Percentiles rank a stretch among this genome's conserved stretches.
Evolutionary conservation across 148 eudicot species (phyloP).

Genomic region (Cornus kousa): DNA sequence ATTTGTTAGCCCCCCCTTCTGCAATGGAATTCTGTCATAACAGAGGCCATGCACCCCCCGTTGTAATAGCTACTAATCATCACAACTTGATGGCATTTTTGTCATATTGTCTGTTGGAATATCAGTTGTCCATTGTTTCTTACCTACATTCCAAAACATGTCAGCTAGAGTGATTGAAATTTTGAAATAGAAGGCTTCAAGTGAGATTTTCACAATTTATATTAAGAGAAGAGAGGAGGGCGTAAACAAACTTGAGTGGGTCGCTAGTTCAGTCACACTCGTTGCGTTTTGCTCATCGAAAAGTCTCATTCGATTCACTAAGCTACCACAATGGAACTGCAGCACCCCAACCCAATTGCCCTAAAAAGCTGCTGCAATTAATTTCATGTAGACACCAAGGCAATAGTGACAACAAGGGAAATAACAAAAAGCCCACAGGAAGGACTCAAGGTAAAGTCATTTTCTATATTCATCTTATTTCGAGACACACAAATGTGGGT

Average conservation of each 20-base stretch:
- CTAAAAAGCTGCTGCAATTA: neutral
- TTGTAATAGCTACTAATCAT: constrained; percentile 29
- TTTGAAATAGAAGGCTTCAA: constrained; percentile 16
- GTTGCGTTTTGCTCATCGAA: constrained; percentile 27
- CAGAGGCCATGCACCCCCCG: neutral
- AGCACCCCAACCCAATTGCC: neutral
- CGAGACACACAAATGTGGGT: too few species aligned
- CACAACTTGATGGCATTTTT: constrained; percentile 22
- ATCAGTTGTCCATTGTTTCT: neutral
- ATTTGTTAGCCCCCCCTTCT: neutral
- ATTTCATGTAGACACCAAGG: neutral
- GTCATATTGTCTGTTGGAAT: neutral
- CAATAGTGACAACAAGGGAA: constrained; percentile 1
- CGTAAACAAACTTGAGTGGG: neutral
- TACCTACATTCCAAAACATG: neutral
- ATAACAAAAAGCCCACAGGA: neutral
- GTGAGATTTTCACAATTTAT: neutral
- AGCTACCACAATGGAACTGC: neutral
- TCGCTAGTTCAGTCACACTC: constrained; percentile 25
- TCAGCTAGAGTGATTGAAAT: neutral
- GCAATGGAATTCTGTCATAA: neutral
- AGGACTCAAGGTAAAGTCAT: neutral
- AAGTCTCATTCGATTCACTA: constrained; percentile 15
- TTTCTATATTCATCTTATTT: neutral
- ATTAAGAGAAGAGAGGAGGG: neutral